Percentiles rank a stretch among this genome's conserved stretches.
Conservation (phyloP, 129 eudicot species). For the Tagetes patula region DNA sequence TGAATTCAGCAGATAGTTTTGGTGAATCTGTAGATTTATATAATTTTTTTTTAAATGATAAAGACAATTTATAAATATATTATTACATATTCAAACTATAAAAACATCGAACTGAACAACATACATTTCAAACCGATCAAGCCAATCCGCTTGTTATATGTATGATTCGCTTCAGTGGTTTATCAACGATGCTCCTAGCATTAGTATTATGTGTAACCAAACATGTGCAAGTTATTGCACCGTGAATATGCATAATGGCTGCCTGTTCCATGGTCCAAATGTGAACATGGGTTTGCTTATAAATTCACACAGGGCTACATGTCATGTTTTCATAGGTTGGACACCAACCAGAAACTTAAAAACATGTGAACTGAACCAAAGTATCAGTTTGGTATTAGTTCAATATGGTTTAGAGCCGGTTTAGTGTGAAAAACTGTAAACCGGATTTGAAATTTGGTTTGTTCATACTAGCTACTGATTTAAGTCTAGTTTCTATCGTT, state of each 20-base stretch:
- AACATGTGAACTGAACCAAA: neutral
- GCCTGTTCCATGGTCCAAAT: constrained; percentile 6
- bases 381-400: neutral
- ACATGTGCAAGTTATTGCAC: neutral
- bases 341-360: neutral
- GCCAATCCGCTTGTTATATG: no score
- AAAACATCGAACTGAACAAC: no score
- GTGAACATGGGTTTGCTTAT: constrained; percentile 26
- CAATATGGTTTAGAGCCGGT: neutral
- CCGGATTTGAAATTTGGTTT: neutral
- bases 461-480: neutral
- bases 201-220: no score
- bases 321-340: constrained; percentile 9
- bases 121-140: no score
- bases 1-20: no score
- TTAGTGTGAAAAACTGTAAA: neutral
- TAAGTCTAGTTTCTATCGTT: neutral
- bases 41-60: no score
- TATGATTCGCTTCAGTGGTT: no score
- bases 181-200: no score
- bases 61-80: no score
- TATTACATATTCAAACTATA: no score
- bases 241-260: constrained; percentile 12
- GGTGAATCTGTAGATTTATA: no score
- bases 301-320: neutral